These are phyloP conservation scores for Hydnum rufescens DNA, from an alignment of 768 basidiomycete genomes.

Conservation along the genomic window DNA sequence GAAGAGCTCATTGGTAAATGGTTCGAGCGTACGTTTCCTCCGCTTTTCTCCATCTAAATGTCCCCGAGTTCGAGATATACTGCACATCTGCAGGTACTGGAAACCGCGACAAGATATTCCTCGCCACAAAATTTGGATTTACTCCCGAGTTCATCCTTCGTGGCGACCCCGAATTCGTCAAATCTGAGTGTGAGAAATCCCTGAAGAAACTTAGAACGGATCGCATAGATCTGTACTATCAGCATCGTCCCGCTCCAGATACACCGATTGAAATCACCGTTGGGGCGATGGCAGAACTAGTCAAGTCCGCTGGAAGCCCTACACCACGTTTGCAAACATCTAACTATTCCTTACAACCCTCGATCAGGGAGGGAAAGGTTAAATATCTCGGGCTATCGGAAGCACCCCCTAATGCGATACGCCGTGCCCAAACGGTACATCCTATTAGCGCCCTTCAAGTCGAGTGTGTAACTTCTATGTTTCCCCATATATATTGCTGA, in stretches of 20 bases:
- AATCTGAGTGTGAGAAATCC: conserved; percentile 8
- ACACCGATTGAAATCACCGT: conserved; percentile 13
- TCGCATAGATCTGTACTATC: conserved; percentile 11
- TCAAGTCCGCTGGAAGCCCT: neutral
- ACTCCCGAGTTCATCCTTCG: neutral
- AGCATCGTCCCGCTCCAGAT: conserved; percentile 12
- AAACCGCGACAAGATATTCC: conserved; percentile 32
- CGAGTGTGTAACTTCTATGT: conserved; percentile 5
- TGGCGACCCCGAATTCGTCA: conserved; percentile 11
- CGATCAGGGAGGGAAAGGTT: conserved; percentile 23
- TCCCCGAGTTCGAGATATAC: neutral
- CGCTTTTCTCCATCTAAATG: neutral
- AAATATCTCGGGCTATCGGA: conserved; percentile 36
- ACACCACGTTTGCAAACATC: neutral
- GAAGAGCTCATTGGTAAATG: conserved; percentile 29
- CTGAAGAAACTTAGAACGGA: conserved; percentile 10
- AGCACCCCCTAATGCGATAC: conserved; percentile 11
- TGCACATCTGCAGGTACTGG: conserved; percentile 21
- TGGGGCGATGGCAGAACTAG: conserved; percentile 11
- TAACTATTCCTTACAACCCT: no score
- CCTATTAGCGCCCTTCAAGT: conserved; percentile 11
- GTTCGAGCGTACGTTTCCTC: conserved; percentile 22
- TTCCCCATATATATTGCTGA: neutral
- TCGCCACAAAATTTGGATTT: conserved; percentile 47
- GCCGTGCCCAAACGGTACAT: conserved; percentile 11